Evolutionary conservation across 2,329 filamentous ascomycete species (phyloP), one percentile per base, ranked within the genome.

Genomic region (Chrysoporthe puriensis): DNA sequence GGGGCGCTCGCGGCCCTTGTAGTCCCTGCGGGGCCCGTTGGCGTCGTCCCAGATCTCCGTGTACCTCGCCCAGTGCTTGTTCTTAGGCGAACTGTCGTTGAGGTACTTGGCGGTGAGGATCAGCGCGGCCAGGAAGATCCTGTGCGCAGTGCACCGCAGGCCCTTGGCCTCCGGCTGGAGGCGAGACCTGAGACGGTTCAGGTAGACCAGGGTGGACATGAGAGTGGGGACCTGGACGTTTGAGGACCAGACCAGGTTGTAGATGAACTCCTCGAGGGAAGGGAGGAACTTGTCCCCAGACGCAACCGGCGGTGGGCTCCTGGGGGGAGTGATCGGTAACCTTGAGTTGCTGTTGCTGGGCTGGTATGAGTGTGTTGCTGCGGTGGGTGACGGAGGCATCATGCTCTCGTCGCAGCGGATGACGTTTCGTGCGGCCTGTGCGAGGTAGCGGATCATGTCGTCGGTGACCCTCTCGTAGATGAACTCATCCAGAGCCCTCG

Each of bases 61-160:
- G 85, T 98, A 99, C 75, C 90, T 91, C 72, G 96, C 94, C 96
- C 96, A 99, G 86, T 99, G 96, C 89, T 98, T 98, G 88, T 99
- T 99, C 90, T 98, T 98, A 71, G 96, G 96, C 14, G 94, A 97
- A 70, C 94, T 97, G 85, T 98, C 96, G 79, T 99, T 98, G 73
- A 98, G 87, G 80, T 97, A 97, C 89, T 99, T 99, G 74, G 96
- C 95, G 1, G 96, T 90, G 58, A 91, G 85, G 76, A 96, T 96
- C 72, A 95, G 89, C 18, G 92, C 85, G 54, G 93, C 95, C 61
- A 99, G 87, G 83, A 99, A 98, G 85, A 99, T 98, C 75, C 96
- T 91, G 84, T 99, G 96, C 59, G 95, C 93, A 34, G 96, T 98
- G 85, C 96, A 98, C 74, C 92, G 90, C 82, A 98, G 93, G 72